Evolutionary conservation across 352 stramenopile species (phyloP), one percentile per base, ranked within the genome.

Genomic region (Pythium apleroticum): DNA sequence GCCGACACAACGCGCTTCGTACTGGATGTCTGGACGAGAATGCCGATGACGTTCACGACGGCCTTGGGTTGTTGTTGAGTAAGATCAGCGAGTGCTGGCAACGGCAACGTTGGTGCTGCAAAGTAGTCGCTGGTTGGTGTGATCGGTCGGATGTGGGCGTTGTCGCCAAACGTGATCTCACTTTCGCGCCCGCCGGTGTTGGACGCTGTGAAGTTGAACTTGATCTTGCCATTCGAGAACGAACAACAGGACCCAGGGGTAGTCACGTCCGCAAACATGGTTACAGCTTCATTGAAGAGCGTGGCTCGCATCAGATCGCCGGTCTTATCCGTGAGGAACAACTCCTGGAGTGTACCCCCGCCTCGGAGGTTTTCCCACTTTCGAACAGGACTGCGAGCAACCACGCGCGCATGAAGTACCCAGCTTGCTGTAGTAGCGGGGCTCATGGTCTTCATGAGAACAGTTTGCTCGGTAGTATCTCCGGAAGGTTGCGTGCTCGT

Each of bases 11-110:
- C 15, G 3, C 50, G 7, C 50, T 56, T 56, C 15, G 50, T 56
- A 4, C 6, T 2, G 4, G 25, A 43, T 7, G 50, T 25, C 19
- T 56, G 25, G 28, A 56, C 14, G 14, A 56, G 28, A 25, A 56
- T 56, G 15, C 50, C 50, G 17, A 56, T 56, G 50, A 56, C 17
- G 27, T 56, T 41, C 25, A 56, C 50, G n/a, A n/a, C n/a, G n/a
- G n/a, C n/a, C n/a, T n/a, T n/a, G n/a, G n/a, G n/a, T n/a, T n/a
- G n/a, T n/a, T n/a, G n/a, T n/a, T n/a, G n/a, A n/a, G n/a, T n/a
- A n/a, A n/a, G n/a, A n/a, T n/a, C n/a, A n/a, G n/a, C n/a, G n/a
- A n/a, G n/a, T n/a, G n/a, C n/a, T n/a, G n/a, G n/a, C n/a, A n/a
- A n/a, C n/a, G n/a, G n/a, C n/a, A n/a, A n/a, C n/a, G n/a, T n/a